These are phyloP conservation scores for Cyclotella kingstonii DNA, from an alignment of 108 stramenopile species.

Conservation along the genomic window DNA sequence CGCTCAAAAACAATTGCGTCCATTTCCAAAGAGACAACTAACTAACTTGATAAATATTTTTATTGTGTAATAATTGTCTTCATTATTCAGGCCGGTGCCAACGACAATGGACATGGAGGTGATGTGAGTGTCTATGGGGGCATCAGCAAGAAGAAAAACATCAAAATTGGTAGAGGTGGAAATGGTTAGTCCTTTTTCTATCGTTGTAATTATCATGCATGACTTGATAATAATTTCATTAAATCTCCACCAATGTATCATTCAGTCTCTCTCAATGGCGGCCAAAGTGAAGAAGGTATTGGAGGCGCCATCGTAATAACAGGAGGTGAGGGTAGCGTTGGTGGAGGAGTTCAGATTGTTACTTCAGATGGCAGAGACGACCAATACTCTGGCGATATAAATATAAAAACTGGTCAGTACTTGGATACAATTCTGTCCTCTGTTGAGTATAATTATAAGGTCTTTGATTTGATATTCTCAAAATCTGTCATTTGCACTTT, in stretches of 20 bases:
- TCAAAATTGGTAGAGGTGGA: neutral
- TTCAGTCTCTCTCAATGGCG: constrained; percentile 2
- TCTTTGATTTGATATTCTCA: no score
- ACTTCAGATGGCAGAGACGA: neutral
- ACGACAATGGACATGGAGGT: neutral
- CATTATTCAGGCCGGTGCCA: constrained; percentile 1
- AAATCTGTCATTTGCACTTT: no score
- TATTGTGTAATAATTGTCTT: no score
- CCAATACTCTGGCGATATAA: neutral
- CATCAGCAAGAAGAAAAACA: neutral
- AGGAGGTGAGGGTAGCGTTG: neutral
- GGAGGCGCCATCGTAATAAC: neutral
- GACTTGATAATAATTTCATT: no score
- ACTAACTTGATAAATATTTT: no score
- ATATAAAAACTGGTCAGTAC: constrained; percentile 1
- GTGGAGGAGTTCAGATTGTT: constrained; percentile 3
- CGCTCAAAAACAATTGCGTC: no score
- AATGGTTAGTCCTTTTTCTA: constrained; percentile 1
- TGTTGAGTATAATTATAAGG: no score
- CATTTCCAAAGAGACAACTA: no score
- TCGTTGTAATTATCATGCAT: neutral
- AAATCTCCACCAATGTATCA: no score
- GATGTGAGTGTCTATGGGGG: constrained; percentile 1
- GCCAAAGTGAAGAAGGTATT: neutral
- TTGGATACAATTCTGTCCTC: neutral